Base-by-base conservation (phyloP, 305 asterid species). In the Fraxinus greggii region DNA sequence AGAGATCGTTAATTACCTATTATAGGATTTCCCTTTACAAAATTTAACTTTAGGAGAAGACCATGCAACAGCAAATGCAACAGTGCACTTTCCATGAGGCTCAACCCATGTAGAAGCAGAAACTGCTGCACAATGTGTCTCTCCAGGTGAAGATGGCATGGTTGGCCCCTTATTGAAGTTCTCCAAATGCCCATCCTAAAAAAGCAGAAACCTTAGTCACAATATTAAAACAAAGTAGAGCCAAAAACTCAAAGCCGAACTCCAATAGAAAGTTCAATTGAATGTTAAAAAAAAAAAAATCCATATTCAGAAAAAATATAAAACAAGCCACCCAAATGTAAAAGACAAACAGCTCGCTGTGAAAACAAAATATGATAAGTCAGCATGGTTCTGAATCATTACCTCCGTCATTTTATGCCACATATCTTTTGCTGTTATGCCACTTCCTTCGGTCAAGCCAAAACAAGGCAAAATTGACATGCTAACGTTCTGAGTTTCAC, bases 31-130 rank as follows among this genome's bases (percentile, higher is more conserved):
- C 17, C 95, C 95, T 85, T 91, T 91, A 88, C 91, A 86, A 81
- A 92, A 95, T 87, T 92, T 95, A 74, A 97, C 98, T 91, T 92
- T 90, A 15, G 99, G 99, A 79, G 98, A 93, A 1, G 98, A 92
- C 99, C 99, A 94, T 77, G 98, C 92, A 83, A 97, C 91, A 72
- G 99, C 86, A 83, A 97, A 97, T 61, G 98, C 95, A 81, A 97
- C 86, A 6, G 98, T 93, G 92, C 97, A 91, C 88, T 93, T 95
- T 72, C 99, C 99, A 84, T 97, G 92, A 80, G 99, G 95, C 83
- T 95, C 99, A n/a, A 97, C 99, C 99, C 99, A 97, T 10, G 98
- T 79, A 9, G 98, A 89, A 83, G 99, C 99, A 81, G 97, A 91
- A 77, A 97, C 98, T n/a, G 98, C 99, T 67, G 99, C 98, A 89